Percentiles rank a stretch among this genome's conserved stretches.
phyloP scores from a whole-genome alignment of 108 stramenopile genomes.

The Cyclotella atomus region DNA sequence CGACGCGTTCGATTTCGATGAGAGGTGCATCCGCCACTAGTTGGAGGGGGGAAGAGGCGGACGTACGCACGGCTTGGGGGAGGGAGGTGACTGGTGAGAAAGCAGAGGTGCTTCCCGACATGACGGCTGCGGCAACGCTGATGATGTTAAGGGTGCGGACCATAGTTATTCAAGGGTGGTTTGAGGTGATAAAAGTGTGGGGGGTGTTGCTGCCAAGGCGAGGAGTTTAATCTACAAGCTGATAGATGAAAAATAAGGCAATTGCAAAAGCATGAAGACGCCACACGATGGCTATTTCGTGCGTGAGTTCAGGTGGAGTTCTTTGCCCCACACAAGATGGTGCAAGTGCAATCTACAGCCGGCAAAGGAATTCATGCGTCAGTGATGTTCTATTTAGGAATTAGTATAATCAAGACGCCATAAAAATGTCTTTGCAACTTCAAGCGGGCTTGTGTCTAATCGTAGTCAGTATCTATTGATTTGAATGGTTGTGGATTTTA shows the following conservation, averaged over 20 bases:
- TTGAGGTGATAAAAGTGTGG: too few species aligned
- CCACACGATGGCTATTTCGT: too few species aligned
- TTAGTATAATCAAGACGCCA: too few species aligned
- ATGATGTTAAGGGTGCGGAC: conserved; percentile 1
- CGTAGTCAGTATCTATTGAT: too few species aligned
- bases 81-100: conserved; percentile 5
- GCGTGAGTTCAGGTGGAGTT: too few species aligned
- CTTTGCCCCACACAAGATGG: too few species aligned
- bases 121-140: conserved; percentile 12
- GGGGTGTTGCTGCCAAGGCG: background rate
- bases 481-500: too few species aligned
- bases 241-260: background rate
- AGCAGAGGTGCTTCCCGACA: conserved; percentile 8
- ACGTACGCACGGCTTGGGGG: background rate
- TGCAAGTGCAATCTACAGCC: conserved; percentile 1
- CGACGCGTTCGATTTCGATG: too few species aligned
- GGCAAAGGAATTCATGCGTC: background rate
- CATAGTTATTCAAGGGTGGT: background rate
- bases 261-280: background rate
- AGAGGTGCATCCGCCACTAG: background rate
- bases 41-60: conserved; percentile 4
- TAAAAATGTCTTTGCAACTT: too few species aligned
- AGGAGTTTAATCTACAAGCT: background rate
- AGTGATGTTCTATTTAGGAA: background rate
- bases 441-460: too few species aligned